Percentiles rank a stretch among this genome's conserved stretches.
Evolutionary conservation across 2,329 filamentous ascomycete genomes (phyloP).

Genomic region (Fusarium dimerum): DNA sequence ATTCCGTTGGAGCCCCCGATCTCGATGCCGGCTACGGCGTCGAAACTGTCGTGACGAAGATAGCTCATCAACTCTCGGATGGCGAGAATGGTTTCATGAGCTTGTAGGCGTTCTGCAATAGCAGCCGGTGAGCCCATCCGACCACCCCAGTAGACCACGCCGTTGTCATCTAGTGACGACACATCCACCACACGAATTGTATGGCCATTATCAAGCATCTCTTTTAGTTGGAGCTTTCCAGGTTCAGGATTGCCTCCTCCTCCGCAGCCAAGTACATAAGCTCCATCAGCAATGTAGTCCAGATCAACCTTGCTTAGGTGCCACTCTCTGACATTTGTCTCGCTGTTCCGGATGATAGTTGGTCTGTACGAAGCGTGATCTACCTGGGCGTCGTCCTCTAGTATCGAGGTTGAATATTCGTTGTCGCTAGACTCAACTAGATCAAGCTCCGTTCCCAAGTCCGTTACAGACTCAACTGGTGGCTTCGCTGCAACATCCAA

Average conservation of each 20-base stretch:
- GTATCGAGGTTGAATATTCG: too few relatives aligned
- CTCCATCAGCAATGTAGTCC: conserved; percentile 46
- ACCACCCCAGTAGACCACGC: not conserved
- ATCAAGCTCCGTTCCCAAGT: too few relatives aligned
- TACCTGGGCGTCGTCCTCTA: too few relatives aligned
- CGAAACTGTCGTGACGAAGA: not conserved
- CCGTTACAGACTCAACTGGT: too few relatives aligned
- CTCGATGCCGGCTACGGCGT: conserved; percentile 13
- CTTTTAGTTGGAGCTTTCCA: conserved; percentile 5
- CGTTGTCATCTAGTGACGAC: not conserved
- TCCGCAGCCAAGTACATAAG: conserved; percentile 49
- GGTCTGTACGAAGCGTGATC: not conserved
- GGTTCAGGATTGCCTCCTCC: conserved; percentile 35
- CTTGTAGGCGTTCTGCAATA: conserved; percentile 5
- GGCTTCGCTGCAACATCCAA: too few relatives aligned
- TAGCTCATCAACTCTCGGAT: not conserved
- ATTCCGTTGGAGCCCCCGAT: conserved; percentile 19
- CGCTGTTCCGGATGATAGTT: conserved; percentile 23
- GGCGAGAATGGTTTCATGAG: conserved; percentile 7
- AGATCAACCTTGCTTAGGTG: conserved; percentile 46
- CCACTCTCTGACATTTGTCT: conserved; percentile 31
- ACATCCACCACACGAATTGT: conserved; percentile 1
- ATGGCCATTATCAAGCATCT: not conserved
- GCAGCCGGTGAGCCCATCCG: conserved; percentile 17
- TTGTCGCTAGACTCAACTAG: too few relatives aligned